Evolutionary conservation across 345 rosid species (phyloP).

Genomic region (Sisymbrium altissimum): DNA sequence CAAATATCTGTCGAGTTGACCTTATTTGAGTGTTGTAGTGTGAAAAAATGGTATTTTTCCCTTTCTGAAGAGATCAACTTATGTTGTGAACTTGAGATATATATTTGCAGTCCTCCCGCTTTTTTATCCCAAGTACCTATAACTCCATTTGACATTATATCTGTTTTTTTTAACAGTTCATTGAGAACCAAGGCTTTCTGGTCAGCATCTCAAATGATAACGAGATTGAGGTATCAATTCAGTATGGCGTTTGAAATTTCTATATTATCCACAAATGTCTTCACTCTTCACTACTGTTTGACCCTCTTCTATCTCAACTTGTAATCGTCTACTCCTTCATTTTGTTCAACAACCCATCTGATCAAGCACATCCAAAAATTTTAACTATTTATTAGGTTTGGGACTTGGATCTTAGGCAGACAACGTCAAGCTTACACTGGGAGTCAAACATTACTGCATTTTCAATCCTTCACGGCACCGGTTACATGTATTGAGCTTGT

Average conservation of each 20-base stretch:
- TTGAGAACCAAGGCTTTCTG: conserved; percentile 74
- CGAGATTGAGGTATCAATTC: conserved; percentile 64
- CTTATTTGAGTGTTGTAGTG: conserved; percentile 8
- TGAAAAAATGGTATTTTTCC: not conserved
- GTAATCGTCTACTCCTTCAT: conserved; percentile 8
- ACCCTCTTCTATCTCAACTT: conserved; percentile 10
- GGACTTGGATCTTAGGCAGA: conserved; percentile 64
- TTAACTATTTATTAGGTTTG: conserved; percentile 58
- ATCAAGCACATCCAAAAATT: not conserved
- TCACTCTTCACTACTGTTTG: not conserved
- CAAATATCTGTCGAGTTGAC: not conserved
- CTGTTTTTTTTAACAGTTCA: conserved; percentile 48
- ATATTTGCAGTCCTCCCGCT: not conserved
- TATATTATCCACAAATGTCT: conserved; percentile 3
- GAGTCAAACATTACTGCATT: conserved; percentile 83
- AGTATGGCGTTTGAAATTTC: conserved; percentile 20
- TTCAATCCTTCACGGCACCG: conserved; percentile 64
- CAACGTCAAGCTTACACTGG: conserved; percentile 57
- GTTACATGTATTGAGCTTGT: conserved; percentile 55
- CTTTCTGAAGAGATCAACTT: not conserved
- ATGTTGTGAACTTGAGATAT: conserved; percentile 7
- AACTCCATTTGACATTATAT: conserved; percentile 9
- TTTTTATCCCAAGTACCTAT: not conserved
- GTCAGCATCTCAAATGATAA: conserved; percentile 62
- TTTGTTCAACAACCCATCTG: conserved; percentile 4